These are phyloP conservation scores for Paramecium pentaurelia DNA, from an alignment of 73 alveolate genomes.

Conservation along the genomic window DNA sequence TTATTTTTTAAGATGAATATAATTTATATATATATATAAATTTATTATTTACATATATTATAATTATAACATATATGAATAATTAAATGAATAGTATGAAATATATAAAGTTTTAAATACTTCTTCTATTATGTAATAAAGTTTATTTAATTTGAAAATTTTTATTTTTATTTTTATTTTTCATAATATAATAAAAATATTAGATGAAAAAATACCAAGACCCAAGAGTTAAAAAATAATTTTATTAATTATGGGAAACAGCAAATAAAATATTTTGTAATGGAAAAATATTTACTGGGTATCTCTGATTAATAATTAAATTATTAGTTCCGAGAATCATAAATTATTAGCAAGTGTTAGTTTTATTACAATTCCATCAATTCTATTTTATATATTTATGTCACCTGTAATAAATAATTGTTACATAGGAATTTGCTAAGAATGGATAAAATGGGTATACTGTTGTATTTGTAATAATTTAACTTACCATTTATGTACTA, in stretches of 20 bases:
- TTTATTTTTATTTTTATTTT: neutral
- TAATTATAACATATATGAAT: neutral
- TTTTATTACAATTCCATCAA: slow-evolving; percentile 48
- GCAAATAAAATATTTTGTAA: slow-evolving; percentile 52
- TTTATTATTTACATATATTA: neutral
- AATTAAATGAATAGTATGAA: neutral
- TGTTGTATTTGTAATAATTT: slow-evolving; percentile 1
- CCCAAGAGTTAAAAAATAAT: neutral
- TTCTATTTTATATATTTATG: slow-evolving; percentile 47
- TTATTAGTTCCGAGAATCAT: slow-evolving; percentile 52
- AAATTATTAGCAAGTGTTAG: slow-evolving; percentile 50
- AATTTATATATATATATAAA: neutral
- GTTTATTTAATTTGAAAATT: neutral
- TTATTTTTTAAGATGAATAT: neutral
- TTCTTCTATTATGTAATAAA: neutral
- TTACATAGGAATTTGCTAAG: neutral
- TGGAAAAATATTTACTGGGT: slow-evolving; percentile 60
- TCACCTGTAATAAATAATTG: slow-evolving; percentile 43
- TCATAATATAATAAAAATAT: neutral
- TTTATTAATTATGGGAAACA: slow-evolving; percentile 54
- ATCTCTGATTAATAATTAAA: neutral
- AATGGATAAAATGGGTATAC: slow-evolving; percentile 31
- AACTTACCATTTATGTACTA: neutral
- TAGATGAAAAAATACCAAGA: slow-evolving; percentile 2
- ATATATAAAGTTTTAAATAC: neutral